phyloP scores from a whole-genome alignment of 129 eudicot species.

The Oenanthe sinensis region DNA sequence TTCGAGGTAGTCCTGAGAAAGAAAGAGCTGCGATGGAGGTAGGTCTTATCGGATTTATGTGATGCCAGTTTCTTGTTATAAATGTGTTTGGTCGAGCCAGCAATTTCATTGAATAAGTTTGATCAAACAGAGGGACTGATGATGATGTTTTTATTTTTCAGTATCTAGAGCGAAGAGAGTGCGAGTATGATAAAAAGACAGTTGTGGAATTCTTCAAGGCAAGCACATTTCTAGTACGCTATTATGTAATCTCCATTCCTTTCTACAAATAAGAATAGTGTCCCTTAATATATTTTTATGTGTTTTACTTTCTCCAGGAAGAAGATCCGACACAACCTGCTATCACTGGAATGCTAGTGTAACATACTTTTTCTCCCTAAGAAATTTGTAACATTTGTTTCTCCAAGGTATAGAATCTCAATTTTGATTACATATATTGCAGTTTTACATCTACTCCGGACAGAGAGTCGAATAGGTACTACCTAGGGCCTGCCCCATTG shows the following conservation, averaged over 20 bases:
- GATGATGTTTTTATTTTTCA: constrained; percentile 14
- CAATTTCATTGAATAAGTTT: not conserved
- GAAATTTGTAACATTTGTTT: no score
- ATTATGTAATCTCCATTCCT: not conserved
- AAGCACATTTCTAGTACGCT: not conserved
- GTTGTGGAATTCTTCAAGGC: constrained; percentile 73
- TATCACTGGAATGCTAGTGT: constrained; percentile 73
- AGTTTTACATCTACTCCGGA: constrained; percentile 95
- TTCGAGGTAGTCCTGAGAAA: constrained; percentile 70
- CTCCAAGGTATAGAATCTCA: not conserved
- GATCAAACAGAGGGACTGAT: not conserved
- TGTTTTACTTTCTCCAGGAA: constrained; percentile 34
- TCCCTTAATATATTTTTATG: not conserved
- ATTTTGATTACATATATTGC: constrained; percentile 16
- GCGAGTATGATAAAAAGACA: constrained; percentile 79
- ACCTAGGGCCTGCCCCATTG: constrained; percentile 92
- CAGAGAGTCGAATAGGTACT: constrained; percentile 65
- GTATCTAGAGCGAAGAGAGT: constrained; percentile 86
- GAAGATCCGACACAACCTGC: constrained; percentile 49
- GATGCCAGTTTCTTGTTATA: not conserved
- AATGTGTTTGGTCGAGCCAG: no score
- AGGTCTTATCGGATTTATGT: not conserved
- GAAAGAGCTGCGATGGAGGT: constrained; percentile 90
- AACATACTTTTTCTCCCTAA: constrained; percentile 14
- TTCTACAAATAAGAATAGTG: not conserved